phyloP scores from a whole-genome alignment of 2,329 filamentous ascomycete genomes.

The Emergomyces orientalis region DNA sequence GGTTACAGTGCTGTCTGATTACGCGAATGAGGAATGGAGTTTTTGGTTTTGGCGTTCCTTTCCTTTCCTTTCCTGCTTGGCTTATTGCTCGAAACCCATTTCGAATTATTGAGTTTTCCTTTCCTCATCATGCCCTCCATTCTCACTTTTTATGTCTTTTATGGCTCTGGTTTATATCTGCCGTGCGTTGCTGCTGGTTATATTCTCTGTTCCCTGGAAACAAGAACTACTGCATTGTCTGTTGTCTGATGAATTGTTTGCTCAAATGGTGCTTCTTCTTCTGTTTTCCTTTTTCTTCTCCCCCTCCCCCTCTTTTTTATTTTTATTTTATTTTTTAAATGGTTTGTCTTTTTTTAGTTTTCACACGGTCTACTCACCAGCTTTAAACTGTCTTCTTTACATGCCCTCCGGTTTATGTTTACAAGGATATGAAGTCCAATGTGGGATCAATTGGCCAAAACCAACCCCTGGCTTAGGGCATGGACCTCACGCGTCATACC shows the following conservation, averaged over 20 bases:
- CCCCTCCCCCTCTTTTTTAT: not conserved
- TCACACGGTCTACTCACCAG: not conserved
- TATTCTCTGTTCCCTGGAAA: not conserved
- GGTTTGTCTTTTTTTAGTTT: not conserved
- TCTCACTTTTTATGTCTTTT: not conserved
- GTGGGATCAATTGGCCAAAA: not conserved
- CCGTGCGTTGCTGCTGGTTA: not conserved
- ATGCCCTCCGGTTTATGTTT: not conserved
- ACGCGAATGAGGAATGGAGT: not conserved
- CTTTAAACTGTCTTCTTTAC: not conserved
- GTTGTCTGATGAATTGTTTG: not conserved
- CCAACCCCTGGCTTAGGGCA: not conserved
- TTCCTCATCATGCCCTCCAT: not conserved
- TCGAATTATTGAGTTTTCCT: not conserved
- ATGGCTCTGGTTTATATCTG: not conserved
- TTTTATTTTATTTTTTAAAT: too few relatives aligned
- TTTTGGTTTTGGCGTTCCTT: not conserved
- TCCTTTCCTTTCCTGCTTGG: not conserved
- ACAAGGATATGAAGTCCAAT: not conserved
- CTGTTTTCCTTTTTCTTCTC: not conserved
- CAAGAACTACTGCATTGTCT: not conserved
- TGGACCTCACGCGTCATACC: not conserved
- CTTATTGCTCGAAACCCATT: not conserved
- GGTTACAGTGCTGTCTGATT: constrained; percentile 85
- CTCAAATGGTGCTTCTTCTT: not conserved